These are phyloP conservation scores for Tetracladium marchalianum DNA, from an alignment of 495 filamentous ascomycete species.

Conservation along the genomic window DNA sequence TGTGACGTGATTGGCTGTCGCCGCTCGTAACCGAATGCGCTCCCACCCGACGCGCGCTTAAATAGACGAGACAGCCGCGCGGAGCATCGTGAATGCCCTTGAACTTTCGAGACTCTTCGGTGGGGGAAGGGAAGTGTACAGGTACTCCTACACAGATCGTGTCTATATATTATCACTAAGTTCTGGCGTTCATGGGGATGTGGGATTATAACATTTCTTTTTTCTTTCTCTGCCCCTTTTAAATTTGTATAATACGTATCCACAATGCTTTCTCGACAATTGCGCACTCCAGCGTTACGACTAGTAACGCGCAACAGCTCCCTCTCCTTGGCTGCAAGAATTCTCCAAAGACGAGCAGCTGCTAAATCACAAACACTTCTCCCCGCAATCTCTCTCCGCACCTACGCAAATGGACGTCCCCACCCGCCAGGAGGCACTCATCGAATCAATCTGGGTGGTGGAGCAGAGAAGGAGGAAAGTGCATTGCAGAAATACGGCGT, in stretches of 20 bases:
- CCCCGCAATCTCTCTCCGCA: constrained; percentile 26
- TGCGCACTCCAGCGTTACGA: constrained; percentile 2
- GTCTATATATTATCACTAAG: no score
- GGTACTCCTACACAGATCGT: no score
- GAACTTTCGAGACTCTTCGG: no score
- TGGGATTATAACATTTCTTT: not conserved
- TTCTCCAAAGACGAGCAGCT: not conserved
- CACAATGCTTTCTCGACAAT: constrained; percentile 12
- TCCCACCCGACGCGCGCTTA: no score
- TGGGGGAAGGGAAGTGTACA: no score
- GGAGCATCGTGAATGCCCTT: no score
- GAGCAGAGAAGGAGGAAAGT: constrained; percentile 64
- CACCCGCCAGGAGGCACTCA: constrained; percentile 87
- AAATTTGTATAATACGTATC: not conserved
- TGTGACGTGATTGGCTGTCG: no score
- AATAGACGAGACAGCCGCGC: no score
- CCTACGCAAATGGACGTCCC: constrained; percentile 69
- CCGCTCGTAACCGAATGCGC: no score
- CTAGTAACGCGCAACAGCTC: no score
- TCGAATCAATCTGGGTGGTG: constrained; percentile 78
- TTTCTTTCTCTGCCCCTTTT: constrained; percentile 1
- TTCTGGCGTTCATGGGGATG: no score
- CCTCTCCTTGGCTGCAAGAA: not conserved
- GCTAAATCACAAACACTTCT: constrained; percentile 1
- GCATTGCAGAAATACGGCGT: constrained; percentile 86